These are phyloP conservation scores for Lepidium africanum DNA, from an alignment of 345 rosid genomes.

Conservation along the genomic window DNA sequence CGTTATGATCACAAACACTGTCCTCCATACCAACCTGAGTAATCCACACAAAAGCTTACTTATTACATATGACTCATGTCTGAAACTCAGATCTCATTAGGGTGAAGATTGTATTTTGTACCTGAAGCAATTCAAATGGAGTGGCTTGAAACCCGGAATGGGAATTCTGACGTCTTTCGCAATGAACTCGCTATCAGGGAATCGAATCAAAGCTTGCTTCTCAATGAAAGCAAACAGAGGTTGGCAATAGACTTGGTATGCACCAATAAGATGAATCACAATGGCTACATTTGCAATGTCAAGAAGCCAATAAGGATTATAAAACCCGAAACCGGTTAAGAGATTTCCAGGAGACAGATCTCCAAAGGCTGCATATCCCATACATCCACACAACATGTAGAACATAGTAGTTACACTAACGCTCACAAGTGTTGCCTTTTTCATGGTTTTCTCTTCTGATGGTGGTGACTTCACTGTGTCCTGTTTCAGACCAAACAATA, in stretches of 20 bases:
- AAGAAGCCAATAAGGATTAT: slow-evolving; percentile 83
- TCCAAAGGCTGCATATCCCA: slow-evolving; percentile 94
- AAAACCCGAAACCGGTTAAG: slow-evolving; percentile 81
- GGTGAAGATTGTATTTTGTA: background rate
- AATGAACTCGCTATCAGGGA: slow-evolving; percentile 51
- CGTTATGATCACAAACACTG: slow-evolving; percentile 60
- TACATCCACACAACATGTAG: slow-evolving; percentile 84
- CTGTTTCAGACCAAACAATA: background rate
- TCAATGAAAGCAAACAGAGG: slow-evolving; percentile 81
- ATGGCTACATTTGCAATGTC: slow-evolving; percentile 88
- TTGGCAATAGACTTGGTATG: slow-evolving; percentile 92
- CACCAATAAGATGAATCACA: slow-evolving; percentile 76
- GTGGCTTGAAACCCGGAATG: slow-evolving; percentile 37
- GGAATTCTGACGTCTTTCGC: slow-evolving; percentile 50
- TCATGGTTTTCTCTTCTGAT: slow-evolving; percentile 86
- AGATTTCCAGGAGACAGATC: slow-evolving; percentile 76
- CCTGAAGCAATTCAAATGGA: slow-evolving; percentile 60
- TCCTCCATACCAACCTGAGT: slow-evolving; percentile 76
- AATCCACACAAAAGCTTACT: background rate
- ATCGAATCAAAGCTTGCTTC: slow-evolving; percentile 35
- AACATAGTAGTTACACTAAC: slow-evolving; percentile 66
- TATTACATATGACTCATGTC: background rate
- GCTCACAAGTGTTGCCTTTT: slow-evolving; percentile 59
- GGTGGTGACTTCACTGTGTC: slow-evolving; percentile 51
- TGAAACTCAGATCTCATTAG: background rate